Evolutionary conservation across 176 grass and related monocot species (phyloP).

Genomic region (Thalia dealbata): DNA sequence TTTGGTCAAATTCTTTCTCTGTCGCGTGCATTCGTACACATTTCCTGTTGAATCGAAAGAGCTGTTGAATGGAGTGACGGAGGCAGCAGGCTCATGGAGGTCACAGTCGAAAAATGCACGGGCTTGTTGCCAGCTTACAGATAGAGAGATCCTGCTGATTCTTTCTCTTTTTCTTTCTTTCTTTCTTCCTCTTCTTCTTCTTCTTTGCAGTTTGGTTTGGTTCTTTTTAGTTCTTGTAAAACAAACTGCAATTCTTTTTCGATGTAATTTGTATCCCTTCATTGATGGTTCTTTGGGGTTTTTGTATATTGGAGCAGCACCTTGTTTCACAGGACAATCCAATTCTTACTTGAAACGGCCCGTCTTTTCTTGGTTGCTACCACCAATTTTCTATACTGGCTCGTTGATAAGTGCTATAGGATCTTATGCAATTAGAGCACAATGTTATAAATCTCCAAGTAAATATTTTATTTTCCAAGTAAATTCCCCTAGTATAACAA

Average conservation of each 20-base stretch:
- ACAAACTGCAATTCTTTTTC: conserved; percentile 2
- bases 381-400: no score
- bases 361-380: no score
- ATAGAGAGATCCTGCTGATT: neutral
- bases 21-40: neutral
- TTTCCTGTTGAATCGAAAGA: neutral
- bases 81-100: neutral
- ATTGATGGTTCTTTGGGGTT: neutral
- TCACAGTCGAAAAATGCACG: neutral
- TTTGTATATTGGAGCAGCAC: neutral
- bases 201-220: neutral
- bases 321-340: neutral
- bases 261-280: neutral
- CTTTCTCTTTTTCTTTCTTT: no score
- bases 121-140: neutral
- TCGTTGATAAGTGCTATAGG: no score
- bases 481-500: no score
- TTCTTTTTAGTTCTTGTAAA: conserved; percentile 10
- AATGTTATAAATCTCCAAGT: no score
- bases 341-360: neutral
- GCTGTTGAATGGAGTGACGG: neutral
- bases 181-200: no score
- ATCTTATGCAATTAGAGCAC: no score
- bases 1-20: neutral
- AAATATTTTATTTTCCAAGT: no score